phyloP scores from a whole-genome alignment of 192 early-diverging fungal genomes.

The Rhizoclosmatium globosum region DNA sequence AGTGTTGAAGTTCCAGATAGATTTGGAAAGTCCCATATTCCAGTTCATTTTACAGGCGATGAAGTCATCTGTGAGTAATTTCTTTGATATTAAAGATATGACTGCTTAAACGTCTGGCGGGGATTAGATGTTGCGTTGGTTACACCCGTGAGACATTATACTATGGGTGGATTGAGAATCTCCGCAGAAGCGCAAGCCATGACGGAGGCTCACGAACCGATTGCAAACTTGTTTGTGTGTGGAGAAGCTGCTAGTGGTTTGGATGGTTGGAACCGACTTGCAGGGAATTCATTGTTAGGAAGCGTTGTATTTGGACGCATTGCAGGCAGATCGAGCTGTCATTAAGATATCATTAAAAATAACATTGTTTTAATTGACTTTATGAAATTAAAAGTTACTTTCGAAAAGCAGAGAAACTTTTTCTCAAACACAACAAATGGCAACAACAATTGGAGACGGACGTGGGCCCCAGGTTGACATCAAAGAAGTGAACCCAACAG shows the following conservation, averaged over 20 bases:
- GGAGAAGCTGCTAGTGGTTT: slow-evolving; percentile 53
- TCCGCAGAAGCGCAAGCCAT: slow-evolving; percentile 24
- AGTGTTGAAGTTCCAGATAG: slow-evolving; percentile 8
- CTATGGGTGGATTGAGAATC: slow-evolving; percentile 73
- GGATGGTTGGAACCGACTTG: slow-evolving; percentile 53
- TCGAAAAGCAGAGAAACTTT: background rate
- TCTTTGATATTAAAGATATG: background rate
- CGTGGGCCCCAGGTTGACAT: slow-evolving; percentile 28
- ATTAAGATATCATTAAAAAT: background rate
- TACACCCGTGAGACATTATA: slow-evolving; percentile 86
- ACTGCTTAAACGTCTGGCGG: background rate
- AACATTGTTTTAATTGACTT: background rate
- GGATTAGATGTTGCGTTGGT: slow-evolving; percentile 48
- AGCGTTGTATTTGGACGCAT: slow-evolving; percentile 58
- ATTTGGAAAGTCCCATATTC: slow-evolving; percentile 17
- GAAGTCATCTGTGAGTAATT: slow-evolving; percentile 49
- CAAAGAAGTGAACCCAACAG: slow-evolving; percentile 25
- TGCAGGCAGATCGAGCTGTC: slow-evolving; percentile 17
- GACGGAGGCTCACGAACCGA: background rate
- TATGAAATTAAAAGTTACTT: background rate
- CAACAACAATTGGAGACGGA: slow-evolving; percentile 1
- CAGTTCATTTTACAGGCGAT: slow-evolving; percentile 8
- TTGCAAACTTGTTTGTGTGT: slow-evolving; percentile 47
- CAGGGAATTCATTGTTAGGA: slow-evolving; percentile 54
- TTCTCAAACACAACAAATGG: background rate